These are phyloP conservation scores for Venturia aucupariae DNA, from an alignment of 2,329 filamentous ascomycete species.

Conservation along the genomic window DNA sequence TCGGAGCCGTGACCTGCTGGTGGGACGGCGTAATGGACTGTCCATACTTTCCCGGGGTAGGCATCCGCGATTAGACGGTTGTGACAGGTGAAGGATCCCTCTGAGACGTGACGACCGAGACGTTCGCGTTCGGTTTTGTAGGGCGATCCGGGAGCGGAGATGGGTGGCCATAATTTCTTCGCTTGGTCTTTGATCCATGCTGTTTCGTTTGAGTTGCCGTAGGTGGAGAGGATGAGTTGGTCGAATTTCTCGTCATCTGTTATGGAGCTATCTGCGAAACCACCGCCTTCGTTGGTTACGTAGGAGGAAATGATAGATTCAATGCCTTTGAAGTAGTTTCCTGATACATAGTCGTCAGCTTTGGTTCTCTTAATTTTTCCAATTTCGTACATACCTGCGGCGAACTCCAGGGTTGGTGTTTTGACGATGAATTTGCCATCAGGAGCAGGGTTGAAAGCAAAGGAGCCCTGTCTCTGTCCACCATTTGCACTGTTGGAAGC, in stretches of 20 bases:
- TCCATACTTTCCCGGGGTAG: constrained; percentile 28
- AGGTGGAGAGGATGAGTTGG: constrained; percentile 23
- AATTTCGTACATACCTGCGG: background rate
- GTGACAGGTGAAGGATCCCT: constrained; percentile 26
- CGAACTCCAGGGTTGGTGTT: constrained; percentile 11
- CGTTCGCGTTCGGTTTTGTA: constrained; percentile 23
- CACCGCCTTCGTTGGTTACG: constrained; percentile 13
- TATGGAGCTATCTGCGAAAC: constrained; percentile 22
- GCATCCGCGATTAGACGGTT: constrained; percentile 30
- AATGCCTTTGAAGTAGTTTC: background rate
- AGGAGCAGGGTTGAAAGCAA: constrained; percentile 6
- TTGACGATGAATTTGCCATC: constrained; percentile 9
- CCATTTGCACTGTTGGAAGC: background rate
- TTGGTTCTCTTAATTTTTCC: no score
- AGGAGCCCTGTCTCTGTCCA: background rate
- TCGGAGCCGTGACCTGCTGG: constrained; percentile 35
- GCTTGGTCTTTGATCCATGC: background rate
- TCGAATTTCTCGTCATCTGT: constrained; percentile 25
- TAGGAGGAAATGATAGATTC: background rate
- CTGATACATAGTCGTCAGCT: background rate
- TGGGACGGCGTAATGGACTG: constrained; percentile 34
- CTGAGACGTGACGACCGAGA: constrained; percentile 25
- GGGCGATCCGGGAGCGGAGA: constrained; percentile 24
- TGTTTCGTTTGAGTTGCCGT: constrained; percentile 26
- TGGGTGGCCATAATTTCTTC: background rate